Evolutionary conservation across 345 rosid genomes (phyloP), one percentile per base, ranked within the genome.

Genomic region (Kernera saxatilis): DNA sequence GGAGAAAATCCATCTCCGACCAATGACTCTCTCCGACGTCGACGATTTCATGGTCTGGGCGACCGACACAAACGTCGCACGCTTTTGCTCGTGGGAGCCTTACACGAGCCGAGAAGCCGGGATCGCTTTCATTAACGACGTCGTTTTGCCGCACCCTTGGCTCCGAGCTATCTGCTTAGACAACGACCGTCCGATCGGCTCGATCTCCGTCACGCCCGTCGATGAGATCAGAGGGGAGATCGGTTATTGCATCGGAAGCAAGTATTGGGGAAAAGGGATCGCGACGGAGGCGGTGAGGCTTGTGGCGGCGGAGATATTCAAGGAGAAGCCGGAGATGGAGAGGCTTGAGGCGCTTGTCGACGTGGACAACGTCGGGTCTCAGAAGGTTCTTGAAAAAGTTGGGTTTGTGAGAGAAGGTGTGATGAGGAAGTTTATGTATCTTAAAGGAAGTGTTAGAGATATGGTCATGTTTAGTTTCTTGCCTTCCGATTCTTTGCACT

Each of bases 31-130:
- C 45, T 72, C 82, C 19, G 89, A 88, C 58, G 5, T 82, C 0
- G 88, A 88, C 12, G 82, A 83, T 39, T 83, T 87, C 85, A 85
- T 87, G 92, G 86, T 66, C 2, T 91, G 95, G 97, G 87, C 80
- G 1, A 48, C 69, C 11, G 95, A 88, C 71, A 65, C 65, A 15
- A 73, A 74, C 8, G 88, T 88, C 23, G 15, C 83, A 15, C 83
- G 75, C 14, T 86, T 77, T 52, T 83, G 94, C 83, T 23, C 80
- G 1, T 85, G 83, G 80, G 87, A 86, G 45, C 83, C 94, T 35
- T 82, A 67, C 80, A 73, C 64, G 1, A 70, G 74, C 80, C 81
- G 56, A 61, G 89, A 88, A 32, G 85, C 52, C 0, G 88, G 65
- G 22, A 36, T 85, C n/a, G 67, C 67, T 13, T 81, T 44, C 71